Conservation (phyloP, 1,284 basidiomycete species). For the Fomitopsis palustris region DNA sequence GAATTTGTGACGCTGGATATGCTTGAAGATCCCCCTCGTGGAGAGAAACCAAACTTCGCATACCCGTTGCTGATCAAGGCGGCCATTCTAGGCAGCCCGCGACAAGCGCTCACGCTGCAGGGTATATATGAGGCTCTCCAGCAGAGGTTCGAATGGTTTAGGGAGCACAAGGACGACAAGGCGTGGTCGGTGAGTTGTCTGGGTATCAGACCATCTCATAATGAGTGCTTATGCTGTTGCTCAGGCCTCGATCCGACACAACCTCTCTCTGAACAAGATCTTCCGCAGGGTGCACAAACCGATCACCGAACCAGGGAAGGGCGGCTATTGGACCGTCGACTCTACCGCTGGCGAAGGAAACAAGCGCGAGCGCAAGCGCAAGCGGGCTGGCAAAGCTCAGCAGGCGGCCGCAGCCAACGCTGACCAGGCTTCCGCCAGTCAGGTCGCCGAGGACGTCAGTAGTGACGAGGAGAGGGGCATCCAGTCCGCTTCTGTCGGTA, state of each 20-base stretch:
- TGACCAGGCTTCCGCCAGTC: neutral
- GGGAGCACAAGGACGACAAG: conserved; percentile 39
- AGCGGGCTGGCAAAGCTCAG: conserved; percentile 30
- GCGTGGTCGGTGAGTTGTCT: conserved; percentile 58
- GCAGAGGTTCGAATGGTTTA: conserved; percentile 56
- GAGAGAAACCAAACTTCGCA: conserved; percentile 51
- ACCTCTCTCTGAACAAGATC: conserved; percentile 80
- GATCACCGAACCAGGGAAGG: conserved; percentile 70
- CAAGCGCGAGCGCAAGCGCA: conserved; percentile 59
- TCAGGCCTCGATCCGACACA: conserved; percentile 86
- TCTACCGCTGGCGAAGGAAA: conserved; percentile 56
- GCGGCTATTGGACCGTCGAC: conserved; percentile 70
- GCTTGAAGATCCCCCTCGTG: conserved; percentile 46
- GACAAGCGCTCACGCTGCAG: conserved; percentile 56
- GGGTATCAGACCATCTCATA: neutral
- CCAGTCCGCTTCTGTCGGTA: neutral
- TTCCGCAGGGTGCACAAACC: conserved; percentile 66
- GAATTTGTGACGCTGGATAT: conserved; percentile 42
- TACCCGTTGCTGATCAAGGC: conserved; percentile 62
- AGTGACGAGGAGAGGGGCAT: neutral
- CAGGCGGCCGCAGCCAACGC: conserved; percentile 3
- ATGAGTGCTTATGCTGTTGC: conserved; percentile 5
- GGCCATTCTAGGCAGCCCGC: conserved; percentile 66
- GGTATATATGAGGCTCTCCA: conserved; percentile 62
- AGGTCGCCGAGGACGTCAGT: neutral